Percentiles rank a stretch among this genome's conserved stretches.
phyloP scores from a whole-genome alignment of 83 land plant species.

The Picea abies region DNA sequence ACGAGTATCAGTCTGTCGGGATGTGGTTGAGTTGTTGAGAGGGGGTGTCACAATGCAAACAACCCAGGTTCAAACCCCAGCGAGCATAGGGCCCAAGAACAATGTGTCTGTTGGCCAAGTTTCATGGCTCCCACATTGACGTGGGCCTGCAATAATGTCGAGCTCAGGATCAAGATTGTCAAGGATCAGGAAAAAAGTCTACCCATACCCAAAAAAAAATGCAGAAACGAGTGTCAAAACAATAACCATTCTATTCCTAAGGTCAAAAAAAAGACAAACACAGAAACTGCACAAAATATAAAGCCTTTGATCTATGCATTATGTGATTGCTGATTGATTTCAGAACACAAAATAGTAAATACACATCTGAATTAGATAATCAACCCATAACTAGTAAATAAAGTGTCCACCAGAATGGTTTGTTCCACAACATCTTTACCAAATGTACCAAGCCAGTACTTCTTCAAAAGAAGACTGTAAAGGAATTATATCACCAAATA shows the following conservation, averaged over 20 bases:
- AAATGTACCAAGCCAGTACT: background rate
- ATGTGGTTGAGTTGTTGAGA: background rate
- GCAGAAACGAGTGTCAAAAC: background rate
- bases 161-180: too few species aligned
- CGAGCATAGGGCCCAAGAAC: background rate
- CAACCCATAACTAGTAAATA: background rate
- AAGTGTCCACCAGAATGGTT: too few species aligned
- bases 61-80: background rate
- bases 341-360: background rate
- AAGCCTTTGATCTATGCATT: background rate
- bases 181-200: conserved; percentile 10
- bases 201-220: background rate
- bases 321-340: background rate
- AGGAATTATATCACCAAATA: too few species aligned
- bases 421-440: background rate
- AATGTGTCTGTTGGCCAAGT: background rate
- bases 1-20: background rate
- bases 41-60: background rate
- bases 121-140: too few species aligned
- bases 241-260: background rate
- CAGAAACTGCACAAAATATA: background rate
- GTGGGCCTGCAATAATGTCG: too few species aligned
- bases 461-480: background rate
- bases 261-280: background rate
- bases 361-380: background rate